A percentile compares a stretch with the other conserved stretches of the same genome.
These are phyloP conservation scores for Paraglomus occultum DNA, from an alignment of 192 early-diverging fungal species.

Conservation along the genomic window DNA sequence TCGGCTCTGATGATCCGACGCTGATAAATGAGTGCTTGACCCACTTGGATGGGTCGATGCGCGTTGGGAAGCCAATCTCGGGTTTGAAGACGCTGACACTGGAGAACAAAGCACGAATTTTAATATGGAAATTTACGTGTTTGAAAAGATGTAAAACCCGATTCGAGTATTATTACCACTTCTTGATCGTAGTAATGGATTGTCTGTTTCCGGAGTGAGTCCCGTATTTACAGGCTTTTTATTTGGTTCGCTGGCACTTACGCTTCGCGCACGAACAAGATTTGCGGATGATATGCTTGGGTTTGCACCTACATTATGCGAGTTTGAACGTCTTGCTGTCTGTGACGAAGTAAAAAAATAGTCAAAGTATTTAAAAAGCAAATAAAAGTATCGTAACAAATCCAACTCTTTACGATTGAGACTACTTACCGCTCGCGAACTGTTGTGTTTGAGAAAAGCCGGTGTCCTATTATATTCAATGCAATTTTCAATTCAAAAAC, in stretches of 20 bases:
- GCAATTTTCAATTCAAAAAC: too few species aligned
- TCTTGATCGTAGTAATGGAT: too few species aligned
- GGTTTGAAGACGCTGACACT: too few species aligned
- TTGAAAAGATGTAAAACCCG: too few species aligned
- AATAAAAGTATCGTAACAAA: not conserved
- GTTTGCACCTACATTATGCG: not conserved
- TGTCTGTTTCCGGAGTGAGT: too few species aligned
- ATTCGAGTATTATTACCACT: too few species aligned
- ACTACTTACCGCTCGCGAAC: not conserved
- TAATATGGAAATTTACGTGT: too few species aligned
- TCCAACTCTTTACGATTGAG: not conserved
- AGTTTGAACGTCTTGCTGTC: not conserved
- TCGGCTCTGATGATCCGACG: too few species aligned
- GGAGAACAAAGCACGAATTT: too few species aligned
- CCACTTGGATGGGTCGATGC: too few species aligned
- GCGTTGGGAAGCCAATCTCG: too few species aligned
- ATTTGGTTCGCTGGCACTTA: not conserved
- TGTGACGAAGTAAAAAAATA: not conserved
- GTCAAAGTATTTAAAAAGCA: not conserved
- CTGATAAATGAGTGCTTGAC: too few species aligned
- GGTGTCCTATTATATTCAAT: not conserved
- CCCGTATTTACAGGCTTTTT: not conserved
- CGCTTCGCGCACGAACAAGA: not conserved
- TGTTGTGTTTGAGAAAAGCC: conserved; percentile 11
- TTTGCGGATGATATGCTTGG: not conserved